A percentile compares a stretch with the other conserved stretches of the same genome.
phyloP scores from a whole-genome alignment of 1,139 yeast species.

The Trichomonascaceae sp. region DNA sequence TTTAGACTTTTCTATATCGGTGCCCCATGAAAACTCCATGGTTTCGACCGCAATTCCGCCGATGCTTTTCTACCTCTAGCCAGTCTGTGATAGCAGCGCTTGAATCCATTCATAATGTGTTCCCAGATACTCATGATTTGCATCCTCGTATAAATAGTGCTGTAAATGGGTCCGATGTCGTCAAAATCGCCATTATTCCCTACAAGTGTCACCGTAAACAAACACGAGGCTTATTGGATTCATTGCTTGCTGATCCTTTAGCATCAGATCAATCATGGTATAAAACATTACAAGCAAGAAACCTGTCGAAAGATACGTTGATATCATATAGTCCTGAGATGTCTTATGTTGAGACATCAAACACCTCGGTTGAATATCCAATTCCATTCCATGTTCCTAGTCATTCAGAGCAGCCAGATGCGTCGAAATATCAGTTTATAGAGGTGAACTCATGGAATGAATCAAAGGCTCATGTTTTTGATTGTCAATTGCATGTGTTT shows the following conservation, averaged over 20 bases:
- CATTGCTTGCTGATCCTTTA: slow-evolving; percentile 34
- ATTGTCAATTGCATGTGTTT: slow-evolving; percentile 30
- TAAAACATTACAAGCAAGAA: slow-evolving; percentile 24
- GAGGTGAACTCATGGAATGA: slow-evolving; percentile 30
- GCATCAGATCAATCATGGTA: slow-evolving; percentile 32
- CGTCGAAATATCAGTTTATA: slow-evolving; percentile 23
- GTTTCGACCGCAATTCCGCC: background rate
- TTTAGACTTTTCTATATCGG: background rate
- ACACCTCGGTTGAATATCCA: slow-evolving; percentile 33
- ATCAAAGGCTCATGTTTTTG: slow-evolving; percentile 27
- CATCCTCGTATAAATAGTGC: slow-evolving; percentile 22
- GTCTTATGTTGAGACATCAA: slow-evolving; percentile 31
- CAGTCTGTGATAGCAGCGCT: background rate
- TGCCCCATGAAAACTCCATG: background rate
- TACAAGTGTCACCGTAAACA: slow-evolving; percentile 22
- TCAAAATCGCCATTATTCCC: slow-evolving; percentile 29
- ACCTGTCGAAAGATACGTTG: slow-evolving; percentile 31
- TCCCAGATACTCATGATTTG: slow-evolving; percentile 20
- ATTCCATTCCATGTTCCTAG: slow-evolving; percentile 25
- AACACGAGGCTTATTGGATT: slow-evolving; percentile 27
- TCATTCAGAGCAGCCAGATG: slow-evolving; percentile 7
- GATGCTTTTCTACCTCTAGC: background rate
- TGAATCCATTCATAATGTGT: slow-evolving; percentile 10
- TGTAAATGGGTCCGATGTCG: slow-evolving; percentile 9
- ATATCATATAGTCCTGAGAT: slow-evolving; percentile 27